Evolutionary conservation across 1,139 yeast species (phyloP), one percentile per base, ranked within the genome.

Genomic region (Pichia norvegensis): DNA sequence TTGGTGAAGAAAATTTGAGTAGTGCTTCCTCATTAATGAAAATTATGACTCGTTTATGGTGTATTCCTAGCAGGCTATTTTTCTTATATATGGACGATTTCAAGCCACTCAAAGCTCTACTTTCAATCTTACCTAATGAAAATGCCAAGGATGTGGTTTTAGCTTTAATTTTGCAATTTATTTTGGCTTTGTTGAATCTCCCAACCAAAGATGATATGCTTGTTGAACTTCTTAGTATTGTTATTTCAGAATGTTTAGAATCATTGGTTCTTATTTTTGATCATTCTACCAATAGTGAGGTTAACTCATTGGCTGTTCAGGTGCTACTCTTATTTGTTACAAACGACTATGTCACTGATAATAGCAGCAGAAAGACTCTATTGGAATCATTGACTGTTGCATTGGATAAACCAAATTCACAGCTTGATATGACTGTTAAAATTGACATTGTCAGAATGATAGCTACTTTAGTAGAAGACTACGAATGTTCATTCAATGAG

Each of bases 1-100:
- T 90, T 62, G 82, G 84, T 3, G 72, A 67, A 37, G 95, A 85
- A 56, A 90, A 90, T 60, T 68, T 85, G 40, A 95, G 87, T 58
- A 88, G 82, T 57, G 82, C 90, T 1, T 87, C 97, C 0, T 76
- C 95, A 0, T 63, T 90, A 42, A 68, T 90, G 76, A 76, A 70
- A 47, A 63, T 87, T n/a, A 75, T 90, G 55, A 66, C 76, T 5
- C 68, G 76, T 16, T 76, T 95, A 79, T 74, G 92, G 40, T 69
- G 73, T 14, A 65, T 68, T 27, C 68, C 71, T 13, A 66, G 68
- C 25, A 69, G 81, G 36, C 67, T 73, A 43, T 69, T 70, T 20
- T 78, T 83, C 51, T 64, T 86, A 46, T 73, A 73, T 52, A 68
- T 73, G 47, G 81, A 83, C 56, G 74, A 80, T 33, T 70, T 66